Percentiles rank a stretch among this genome's conserved stretches.
Conservation (phyloP, 129 eudicot genomes). For the Smallanthus sonchifolius region DNA sequence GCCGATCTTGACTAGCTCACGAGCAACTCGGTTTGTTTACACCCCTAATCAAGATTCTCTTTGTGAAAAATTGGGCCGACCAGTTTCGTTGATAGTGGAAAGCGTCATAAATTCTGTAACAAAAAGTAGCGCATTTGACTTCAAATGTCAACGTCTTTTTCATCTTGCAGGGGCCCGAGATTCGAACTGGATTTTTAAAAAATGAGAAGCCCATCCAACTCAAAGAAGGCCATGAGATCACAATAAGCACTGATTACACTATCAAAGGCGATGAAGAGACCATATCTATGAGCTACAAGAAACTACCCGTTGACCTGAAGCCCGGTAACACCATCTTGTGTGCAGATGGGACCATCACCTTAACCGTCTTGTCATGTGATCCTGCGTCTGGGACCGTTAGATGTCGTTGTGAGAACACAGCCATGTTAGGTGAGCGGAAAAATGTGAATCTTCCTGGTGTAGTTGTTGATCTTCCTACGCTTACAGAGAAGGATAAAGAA, state of each 20-base stretch:
- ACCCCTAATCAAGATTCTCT: neutral
- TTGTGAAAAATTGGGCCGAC: neutral
- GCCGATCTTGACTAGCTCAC: no score
- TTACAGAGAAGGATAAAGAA: conserved; percentile 78
- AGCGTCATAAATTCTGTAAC: neutral
- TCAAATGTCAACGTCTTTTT: neutral
- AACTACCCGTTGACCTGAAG: conserved; percentile 68
- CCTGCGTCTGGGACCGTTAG: conserved; percentile 67
- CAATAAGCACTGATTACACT: conserved; percentile 71
- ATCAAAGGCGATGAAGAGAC: conserved; percentile 68
- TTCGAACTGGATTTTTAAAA: conserved; percentile 80
- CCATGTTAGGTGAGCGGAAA: conserved; percentile 80
- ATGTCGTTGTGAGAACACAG: conserved; percentile 87
- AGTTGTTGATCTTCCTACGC: conserved; percentile 78
- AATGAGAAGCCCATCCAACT: conserved; percentile 84
- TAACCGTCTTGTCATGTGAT: conserved; percentile 71
- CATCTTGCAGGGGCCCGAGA: conserved; percentile 78
- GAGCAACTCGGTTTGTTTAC: no score
- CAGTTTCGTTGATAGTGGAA: neutral
- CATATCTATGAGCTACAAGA: conserved; percentile 91
- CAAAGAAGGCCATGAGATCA: conserved; percentile 77
- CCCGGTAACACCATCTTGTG: conserved; percentile 82
- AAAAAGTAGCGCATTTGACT: neutral
- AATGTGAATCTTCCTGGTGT: conserved; percentile 91
- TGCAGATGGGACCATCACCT: conserved; percentile 89